Evolutionary conservation across 2,329 filamentous ascomycete species (phyloP), one percentile per base, ranked within the genome.

Genomic region (Aphanocladium album): DNA sequence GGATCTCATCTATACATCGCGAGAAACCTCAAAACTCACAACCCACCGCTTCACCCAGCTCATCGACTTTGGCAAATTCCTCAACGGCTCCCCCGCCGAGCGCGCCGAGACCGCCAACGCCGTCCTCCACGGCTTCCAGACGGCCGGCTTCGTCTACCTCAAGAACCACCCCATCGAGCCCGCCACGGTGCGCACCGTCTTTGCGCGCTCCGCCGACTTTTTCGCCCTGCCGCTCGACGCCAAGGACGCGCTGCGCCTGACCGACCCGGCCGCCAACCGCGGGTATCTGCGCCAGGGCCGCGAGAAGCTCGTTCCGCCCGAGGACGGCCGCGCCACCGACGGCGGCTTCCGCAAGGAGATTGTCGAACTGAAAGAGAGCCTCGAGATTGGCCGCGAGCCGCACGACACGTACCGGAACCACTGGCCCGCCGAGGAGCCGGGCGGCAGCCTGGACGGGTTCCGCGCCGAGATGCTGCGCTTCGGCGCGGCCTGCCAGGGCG

Each of bases 111-210:
- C 89, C 1, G 92, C 91, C 23, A 75, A 85, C 57, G 84, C 88
- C 45, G 87, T 96, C 66, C 85, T 93, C 14, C 71, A 85, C 57
- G 92, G 90, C 46, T 96, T 97, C 77, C 89, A 92, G 68, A 88
- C 83, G 1, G 89, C 92, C 2, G 93, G 93, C 61, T 96, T 97
- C 79, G 84, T 97, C 70, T 96, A 96, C 75, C 84, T 96, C 43
- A 87, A 87, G 67, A 90, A 93, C 73, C 87, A 93, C 66, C 84
- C 89, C 45, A 88, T 96, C 62, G 75, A 86, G 0, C 68, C 82
- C 3, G 76, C 82, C 9, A 80, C 81, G 11, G 76, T 91, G 14
- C 72, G 81, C 62, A 74, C 81, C 61, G 82, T 88, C 62, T 96
- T 95, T 71, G 71, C 78, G 63, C 80, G 81, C 60, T 92, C 89